A percentile compares a stretch with the other conserved stretches of the same genome.
Conservation (phyloP, 129 eudicot species). For the Pulicaria dysenterica region DNA sequence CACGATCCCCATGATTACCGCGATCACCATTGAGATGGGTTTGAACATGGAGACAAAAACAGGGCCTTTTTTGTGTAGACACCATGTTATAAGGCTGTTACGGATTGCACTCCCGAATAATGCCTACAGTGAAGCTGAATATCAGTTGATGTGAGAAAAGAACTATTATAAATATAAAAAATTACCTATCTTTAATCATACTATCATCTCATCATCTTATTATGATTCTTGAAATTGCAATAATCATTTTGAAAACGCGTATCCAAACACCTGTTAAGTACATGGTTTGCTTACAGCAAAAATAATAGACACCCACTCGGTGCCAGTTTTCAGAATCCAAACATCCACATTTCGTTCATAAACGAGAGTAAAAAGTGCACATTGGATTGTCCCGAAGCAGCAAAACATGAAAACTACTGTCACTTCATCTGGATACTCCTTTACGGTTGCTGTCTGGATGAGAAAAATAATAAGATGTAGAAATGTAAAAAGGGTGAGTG, state of each 20-base stretch:
- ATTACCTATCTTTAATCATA: not conserved
- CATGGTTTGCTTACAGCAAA: conserved; percentile 44
- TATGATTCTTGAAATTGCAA: not conserved
- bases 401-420: conserved; percentile 55
- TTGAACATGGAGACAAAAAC: conserved; percentile 61
- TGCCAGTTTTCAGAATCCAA: conserved; percentile 44
- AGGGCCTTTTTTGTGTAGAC: conserved; percentile 58
- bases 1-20: conserved; percentile 50
- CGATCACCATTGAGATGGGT: conserved; percentile 60
- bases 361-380: conserved; percentile 41
- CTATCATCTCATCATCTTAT: not conserved
- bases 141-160: not conserved
- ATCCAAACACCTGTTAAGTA: not conserved
- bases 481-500: not conserved
- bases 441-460: conserved; percentile 51
- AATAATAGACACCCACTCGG: conserved; percentile 48
- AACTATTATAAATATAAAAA: too few relatives aligned
- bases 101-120: conserved; percentile 46
- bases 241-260: not conserved
- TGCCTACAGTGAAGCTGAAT: conserved; percentile 36
- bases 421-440: conserved; percentile 57
- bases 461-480: not conserved
- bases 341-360: conserved; percentile 32
- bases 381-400: conserved; percentile 52
- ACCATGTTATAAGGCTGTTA: conserved; percentile 53